Base-by-base conservation (phyloP, 768 basidiomycete genomes). In the Xerocomellus dryophilus region DNA sequence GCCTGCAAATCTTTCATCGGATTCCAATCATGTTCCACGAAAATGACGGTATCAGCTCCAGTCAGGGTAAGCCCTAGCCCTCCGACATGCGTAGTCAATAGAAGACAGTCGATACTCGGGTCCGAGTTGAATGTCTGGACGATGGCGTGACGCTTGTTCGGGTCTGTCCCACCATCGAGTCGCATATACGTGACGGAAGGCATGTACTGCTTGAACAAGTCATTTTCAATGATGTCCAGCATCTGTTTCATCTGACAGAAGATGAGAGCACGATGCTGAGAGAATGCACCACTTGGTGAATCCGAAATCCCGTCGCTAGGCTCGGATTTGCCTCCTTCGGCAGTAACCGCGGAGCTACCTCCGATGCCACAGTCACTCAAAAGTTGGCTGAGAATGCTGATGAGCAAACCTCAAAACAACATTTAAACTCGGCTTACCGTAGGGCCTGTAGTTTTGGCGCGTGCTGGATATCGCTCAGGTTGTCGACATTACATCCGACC, bases 1-100 rank as follows among this genome's bases (percentile, higher is more conserved):
- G 97, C 97, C 67, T 99, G 97, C 7, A 98, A 74, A 75, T 99
- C 97, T 71, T 98, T 98, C 94, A 96, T 97, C 7, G 97, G 97
- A 69, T 99, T 99, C 97, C 97, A 99, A 69, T 99, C 97, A 64
- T 99, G 97, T 68, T 99, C 97, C 48, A 99, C 93, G 64, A 99
- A 99, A 59, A 99, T 97, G 53, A 99, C 97, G 1, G 97, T 99
- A 68, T 99, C 97, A 7, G 97, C 97, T 20, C 97, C 96, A 0
- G 97, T 99, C 59, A 99, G 74, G 18, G 96, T 99, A 66, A 99
- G 74, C 7, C 97, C 97, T 25, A 99, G 76, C 3, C 97, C 97
- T 52, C 97, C 97, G 42, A 99, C 96, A 62, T 95, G 93, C 0
- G 97, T 99, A 1, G 97, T 99, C 52, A 99, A 78, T 10, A 99